A percentile compares a stretch with the other conserved stretches of the same genome.
Evolutionary conservation across 768 basidiomycete species (phyloP).

Genomic region (Saitozyma sp.): DNA sequence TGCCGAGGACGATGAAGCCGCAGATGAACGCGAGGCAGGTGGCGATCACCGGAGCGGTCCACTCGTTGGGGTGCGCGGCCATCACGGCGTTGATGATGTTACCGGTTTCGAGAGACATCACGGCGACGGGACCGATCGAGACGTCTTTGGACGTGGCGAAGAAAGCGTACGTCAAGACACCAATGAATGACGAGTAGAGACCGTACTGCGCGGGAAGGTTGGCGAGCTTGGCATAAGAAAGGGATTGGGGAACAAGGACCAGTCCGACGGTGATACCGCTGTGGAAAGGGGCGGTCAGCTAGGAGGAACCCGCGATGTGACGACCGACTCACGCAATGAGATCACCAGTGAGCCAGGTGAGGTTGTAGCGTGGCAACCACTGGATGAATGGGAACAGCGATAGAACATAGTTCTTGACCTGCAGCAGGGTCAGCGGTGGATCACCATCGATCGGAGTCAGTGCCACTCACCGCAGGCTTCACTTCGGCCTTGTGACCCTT

Average conservation of each 20-base stretch:
- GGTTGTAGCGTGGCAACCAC: conserved; percentile 82
- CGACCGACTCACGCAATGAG: conserved; percentile 63
- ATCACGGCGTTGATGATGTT: conserved; percentile 74
- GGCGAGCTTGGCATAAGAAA: conserved; percentile 73
- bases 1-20: conserved; percentile 85
- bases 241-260: conserved; percentile 89
- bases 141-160: conserved; percentile 98
- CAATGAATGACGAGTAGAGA: conserved; percentile 86
- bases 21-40: conserved; percentile 78
- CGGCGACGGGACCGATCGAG: conserved; percentile 98
- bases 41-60: conserved; percentile 72
- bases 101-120: conserved; percentile 86
- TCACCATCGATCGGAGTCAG: neutral
- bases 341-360: conserved; percentile 76
- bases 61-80: conserved; percentile 55
- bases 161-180: conserved; percentile 56
- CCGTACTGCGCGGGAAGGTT: conserved; percentile 84
- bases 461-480: conserved; percentile 57
- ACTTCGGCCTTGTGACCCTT: conserved; percentile 56
- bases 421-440: conserved; percentile 14
- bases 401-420: conserved; percentile 67
- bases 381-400: conserved; percentile 79
- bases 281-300: neutral
- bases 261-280: conserved; percentile 86
- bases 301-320: neutral